These are phyloP conservation scores for Biscogniauxia sp. DNA, from an alignment of 2,329 filamentous ascomycete species.

Conservation along the genomic window DNA sequence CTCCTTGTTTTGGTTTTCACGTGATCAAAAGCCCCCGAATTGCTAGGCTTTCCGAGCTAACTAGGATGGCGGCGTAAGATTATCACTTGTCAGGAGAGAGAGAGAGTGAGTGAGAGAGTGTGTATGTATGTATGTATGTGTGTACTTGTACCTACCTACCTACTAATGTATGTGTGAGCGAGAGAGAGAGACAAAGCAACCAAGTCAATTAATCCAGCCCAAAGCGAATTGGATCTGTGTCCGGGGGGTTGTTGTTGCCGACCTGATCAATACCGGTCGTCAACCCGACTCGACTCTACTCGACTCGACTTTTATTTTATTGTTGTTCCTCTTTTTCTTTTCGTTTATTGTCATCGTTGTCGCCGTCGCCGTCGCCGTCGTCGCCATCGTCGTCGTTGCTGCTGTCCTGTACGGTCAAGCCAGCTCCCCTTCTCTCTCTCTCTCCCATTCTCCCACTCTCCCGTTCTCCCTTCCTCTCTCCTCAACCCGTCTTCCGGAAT, in stretches of 20 bases:
- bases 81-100: background rate
- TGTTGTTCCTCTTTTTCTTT: background rate
- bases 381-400: too few species aligned
- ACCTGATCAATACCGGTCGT: background rate
- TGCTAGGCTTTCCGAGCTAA: too few species aligned
- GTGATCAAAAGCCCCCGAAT: background rate
- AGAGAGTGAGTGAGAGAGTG: too few species aligned
- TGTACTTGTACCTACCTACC: too few species aligned
- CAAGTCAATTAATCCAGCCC: background rate
- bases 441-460: too few species aligned
- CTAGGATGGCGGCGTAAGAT: background rate
- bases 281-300: background rate
- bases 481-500: background rate
- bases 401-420: background rate
- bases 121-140: too few species aligned
- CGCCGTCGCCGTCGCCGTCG: too few species aligned
- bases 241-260: too few species aligned
- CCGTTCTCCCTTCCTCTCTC: too few species aligned
- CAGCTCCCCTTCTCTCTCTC: background rate
- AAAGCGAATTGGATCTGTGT: background rate
- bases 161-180: too few species aligned
- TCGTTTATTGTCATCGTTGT: too few species aligned
- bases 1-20: background rate
- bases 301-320: background rate
- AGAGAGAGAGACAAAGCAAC: too few species aligned